Evolutionary conservation across 2,329 filamentous ascomycete species (phyloP), one percentile per base, ranked within the genome.

Genomic region (Alternaria infectoria): DNA sequence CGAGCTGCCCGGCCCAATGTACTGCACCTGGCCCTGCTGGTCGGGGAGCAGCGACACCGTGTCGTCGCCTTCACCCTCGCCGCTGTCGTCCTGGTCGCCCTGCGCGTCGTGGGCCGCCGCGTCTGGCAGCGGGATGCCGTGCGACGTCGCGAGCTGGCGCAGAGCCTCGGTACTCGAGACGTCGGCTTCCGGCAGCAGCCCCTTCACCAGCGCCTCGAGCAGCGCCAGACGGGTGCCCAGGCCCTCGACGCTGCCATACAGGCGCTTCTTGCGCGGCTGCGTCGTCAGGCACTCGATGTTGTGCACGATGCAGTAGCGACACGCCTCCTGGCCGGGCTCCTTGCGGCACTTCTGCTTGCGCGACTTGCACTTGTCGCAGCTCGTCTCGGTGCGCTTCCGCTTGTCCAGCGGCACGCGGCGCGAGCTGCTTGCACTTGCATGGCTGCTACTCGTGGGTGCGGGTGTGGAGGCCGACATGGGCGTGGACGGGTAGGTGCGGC

Each of bases 311-410:
- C 82, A 84, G 73, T 84, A 83, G 43, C 77, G 77, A 64, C 82
- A 84, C 23, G 79, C 67, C 4, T 77, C 74, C 47, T 81, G 75
- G 23, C 77, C 80, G 6, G 77, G 70, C 59, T 78, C 74, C 28
- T 79, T 78, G 59, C 80, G 73, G 72, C 82, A 84, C 69, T 83
- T 83, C 62, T 83, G 82, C 69, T 83, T 83, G 49, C 82, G 74
- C 61, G 78, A 80, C 74, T 83, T 83, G 77, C 82, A 83, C 62
- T 82, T 81, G 72, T 84, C 82, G 72, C 82, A 84, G 57, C 76
- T 80, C 15, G 80, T 81, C 66, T 83, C 82, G 54, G 82, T 82
- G 23, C 82, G 76, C 66, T 83, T 82, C 46, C 82, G 77, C 69
- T 82, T 81, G 59, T 83, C 81, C 49, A 79, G 75, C 6, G 82